These are phyloP conservation scores for Spirogloea muscicola DNA, from an alignment of 139 green algal genomes.

Conservation along the genomic window DNA sequence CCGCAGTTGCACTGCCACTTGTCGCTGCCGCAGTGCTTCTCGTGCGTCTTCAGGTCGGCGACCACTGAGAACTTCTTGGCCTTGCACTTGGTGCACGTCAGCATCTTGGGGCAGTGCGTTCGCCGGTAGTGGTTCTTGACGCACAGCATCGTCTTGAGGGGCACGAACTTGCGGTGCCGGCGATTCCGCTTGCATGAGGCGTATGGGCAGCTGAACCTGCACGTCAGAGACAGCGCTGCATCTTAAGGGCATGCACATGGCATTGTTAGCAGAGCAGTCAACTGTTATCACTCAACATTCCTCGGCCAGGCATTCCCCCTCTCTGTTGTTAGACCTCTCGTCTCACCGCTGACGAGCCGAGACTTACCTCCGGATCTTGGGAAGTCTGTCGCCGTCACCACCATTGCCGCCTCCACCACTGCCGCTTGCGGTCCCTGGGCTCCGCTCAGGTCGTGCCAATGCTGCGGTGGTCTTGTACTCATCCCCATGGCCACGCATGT, in stretches of 20 bases:
- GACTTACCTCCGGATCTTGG: too few species aligned
- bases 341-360: too few species aligned
- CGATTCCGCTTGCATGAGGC: slow-evolving; percentile 30
- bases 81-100: slow-evolving; percentile 27
- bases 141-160: slow-evolving; percentile 43
- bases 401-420: too few species aligned
- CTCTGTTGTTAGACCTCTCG: too few species aligned
- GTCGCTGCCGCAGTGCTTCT: slow-evolving; percentile 40
- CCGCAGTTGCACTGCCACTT: slow-evolving; percentile 34
- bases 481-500: slow-evolving; percentile 34
- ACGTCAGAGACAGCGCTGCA: too few species aligned
- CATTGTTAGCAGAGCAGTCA: too few species aligned
- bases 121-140: slow-evolving; percentile 43
- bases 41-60: slow-evolving; percentile 38
- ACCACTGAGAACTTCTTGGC: slow-evolving; percentile 36
- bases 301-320: too few species aligned
- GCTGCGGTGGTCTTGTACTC: slow-evolving; percentile 22
- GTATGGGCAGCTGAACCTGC: slow-evolving; percentile 37
- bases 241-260: too few species aligned
- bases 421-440: too few species aligned
- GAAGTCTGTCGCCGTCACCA: too few species aligned
- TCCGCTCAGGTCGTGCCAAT: not conserved
- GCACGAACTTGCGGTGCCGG: slow-evolving; percentile 8
- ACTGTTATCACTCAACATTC: too few species aligned
- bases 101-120: slow-evolving; percentile 33